phyloP scores from a whole-genome alignment of 1,284 basidiomycete genomes.

The Phlebopus sp. region DNA sequence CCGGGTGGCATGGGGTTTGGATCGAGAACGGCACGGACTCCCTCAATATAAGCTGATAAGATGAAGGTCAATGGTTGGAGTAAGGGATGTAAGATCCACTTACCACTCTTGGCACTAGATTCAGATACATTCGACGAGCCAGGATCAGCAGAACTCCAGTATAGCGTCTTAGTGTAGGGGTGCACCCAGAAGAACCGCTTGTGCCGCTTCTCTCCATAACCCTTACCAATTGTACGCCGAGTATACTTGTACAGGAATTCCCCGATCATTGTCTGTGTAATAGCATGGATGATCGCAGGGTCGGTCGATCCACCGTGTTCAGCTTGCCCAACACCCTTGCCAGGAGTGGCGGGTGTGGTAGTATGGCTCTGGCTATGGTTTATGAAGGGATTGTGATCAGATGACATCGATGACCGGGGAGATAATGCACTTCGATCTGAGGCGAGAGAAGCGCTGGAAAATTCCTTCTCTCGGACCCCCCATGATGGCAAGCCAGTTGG shows the following conservation, averaged over 20 bases:
- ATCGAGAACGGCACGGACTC: constrained; percentile 87
- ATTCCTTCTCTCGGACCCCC: constrained; percentile 46
- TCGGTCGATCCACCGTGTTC: constrained; percentile 57
- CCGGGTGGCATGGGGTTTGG: constrained; percentile 92
- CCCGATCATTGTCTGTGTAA: constrained; percentile 99
- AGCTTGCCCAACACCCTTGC: constrained; percentile 27
- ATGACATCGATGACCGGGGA: constrained; percentile 75
- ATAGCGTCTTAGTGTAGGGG: constrained; percentile 96
- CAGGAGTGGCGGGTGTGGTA: constrained; percentile 37
- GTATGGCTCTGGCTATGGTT: constrained; percentile 35
- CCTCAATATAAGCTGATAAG: constrained; percentile 89
- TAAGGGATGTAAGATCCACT: constrained; percentile 29
- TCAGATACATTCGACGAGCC: constrained; percentile 84
- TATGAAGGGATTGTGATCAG: constrained; percentile 55
- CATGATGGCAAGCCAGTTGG: constrained; percentile 43
- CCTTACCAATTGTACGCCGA: constrained; percentile 86
- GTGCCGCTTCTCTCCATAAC: constrained; percentile 88
- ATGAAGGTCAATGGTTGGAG: constrained; percentile 13
- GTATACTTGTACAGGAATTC: constrained; percentile 99
- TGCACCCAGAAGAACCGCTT: constrained; percentile 99
- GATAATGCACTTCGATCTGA: constrained; percentile 65
- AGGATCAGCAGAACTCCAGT: constrained; percentile 96
- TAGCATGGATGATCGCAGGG: constrained; percentile 87
- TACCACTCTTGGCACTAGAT: constrained; percentile 95
- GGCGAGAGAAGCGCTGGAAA: constrained; percentile 61